Conservation (phyloP, 441 rosid genomes). For the Corymbia citriodora region DNA sequence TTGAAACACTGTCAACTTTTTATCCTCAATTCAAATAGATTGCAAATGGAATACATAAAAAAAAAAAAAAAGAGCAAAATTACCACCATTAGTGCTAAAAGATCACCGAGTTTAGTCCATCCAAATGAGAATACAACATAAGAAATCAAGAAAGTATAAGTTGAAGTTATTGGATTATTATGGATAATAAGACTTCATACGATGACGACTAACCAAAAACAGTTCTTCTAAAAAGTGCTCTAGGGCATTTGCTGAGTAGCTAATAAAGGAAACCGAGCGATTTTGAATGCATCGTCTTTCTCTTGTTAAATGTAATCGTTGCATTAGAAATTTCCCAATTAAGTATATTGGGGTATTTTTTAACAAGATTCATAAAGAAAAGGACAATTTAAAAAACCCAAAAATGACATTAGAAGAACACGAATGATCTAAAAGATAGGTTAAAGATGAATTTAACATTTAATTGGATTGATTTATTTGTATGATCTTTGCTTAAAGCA, state of each 20-base stretch:
- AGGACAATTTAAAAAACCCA: not conserved
- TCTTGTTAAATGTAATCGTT: not conserved
- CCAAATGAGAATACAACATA: not conserved
- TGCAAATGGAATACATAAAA: too few species aligned
- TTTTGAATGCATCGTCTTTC: fast-evolving
- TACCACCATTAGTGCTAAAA: too few species aligned
- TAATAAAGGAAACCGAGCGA: not conserved
- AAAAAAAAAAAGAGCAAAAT: too few species aligned
- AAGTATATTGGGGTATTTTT: not conserved
- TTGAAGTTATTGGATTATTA: not conserved
- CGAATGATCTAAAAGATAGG: not conserved
- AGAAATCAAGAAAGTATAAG: not conserved
- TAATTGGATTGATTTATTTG: not conserved
- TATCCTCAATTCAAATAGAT: not conserved
- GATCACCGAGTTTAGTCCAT: not conserved
- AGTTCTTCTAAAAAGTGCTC: not conserved
- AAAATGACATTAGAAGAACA: not conserved
- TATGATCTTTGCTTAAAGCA: too few species aligned
- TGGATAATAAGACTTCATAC: too few species aligned
- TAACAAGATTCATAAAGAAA: not conserved
- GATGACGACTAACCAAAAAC: not conserved
- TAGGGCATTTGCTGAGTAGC: not conserved
- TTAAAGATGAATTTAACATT: not conserved
- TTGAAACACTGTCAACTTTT: not conserved
- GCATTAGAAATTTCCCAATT: fast-evolving